These are phyloP conservation scores for Litsea cubeba DNA, from an alignment of 164 flowering plant genomes.

Conservation along the genomic window DNA sequence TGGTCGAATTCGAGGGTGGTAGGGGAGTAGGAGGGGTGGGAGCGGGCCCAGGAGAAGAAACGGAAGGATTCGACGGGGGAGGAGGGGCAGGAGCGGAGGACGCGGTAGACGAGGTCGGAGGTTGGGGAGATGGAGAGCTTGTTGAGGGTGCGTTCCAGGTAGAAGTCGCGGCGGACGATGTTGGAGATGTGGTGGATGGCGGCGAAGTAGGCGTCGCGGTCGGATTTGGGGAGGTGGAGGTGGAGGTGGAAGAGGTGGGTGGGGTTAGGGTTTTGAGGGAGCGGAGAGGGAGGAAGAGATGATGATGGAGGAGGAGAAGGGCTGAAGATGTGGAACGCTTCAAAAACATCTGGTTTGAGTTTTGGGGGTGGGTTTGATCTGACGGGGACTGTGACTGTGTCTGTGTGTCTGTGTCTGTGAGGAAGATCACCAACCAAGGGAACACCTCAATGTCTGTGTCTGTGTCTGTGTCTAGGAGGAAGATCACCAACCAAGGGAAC, in stretches of 20 bases:
- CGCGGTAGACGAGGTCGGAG: constrained; percentile 77
- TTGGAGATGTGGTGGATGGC: constrained; percentile 76
- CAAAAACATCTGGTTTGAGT: too few relatives aligned
- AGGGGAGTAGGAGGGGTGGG: constrained; percentile 52
- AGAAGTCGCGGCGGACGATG: constrained; percentile 79
- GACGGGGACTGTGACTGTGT: too few relatives aligned
- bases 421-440: too few relatives aligned
- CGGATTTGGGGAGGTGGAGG: not conserved
- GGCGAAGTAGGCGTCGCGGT: constrained; percentile 79
- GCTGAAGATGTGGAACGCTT: not conserved
- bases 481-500: too few relatives aligned
- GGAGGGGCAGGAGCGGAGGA: constrained; percentile 57
- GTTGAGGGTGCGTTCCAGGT: constrained; percentile 82
- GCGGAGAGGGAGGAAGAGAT: not conserved
- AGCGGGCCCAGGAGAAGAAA: constrained; percentile 87
- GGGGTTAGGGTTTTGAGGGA: not conserved
- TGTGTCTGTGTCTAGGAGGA: too few relatives aligned
- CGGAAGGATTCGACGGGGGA: constrained; percentile 59
- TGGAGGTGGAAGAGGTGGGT: not conserved
- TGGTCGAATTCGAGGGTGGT: constrained; percentile 69
- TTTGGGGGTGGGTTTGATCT: too few relatives aligned
- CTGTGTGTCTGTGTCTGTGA: too few relatives aligned
- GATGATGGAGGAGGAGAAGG: not conserved
- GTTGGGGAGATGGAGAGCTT: constrained; percentile 49
- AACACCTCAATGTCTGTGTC: too few relatives aligned